Evolutionary conservation across 1,284 basidiomycete genomes (phyloP), one percentile per base, ranked within the genome.

Genomic region (Boletus mariae): DNA sequence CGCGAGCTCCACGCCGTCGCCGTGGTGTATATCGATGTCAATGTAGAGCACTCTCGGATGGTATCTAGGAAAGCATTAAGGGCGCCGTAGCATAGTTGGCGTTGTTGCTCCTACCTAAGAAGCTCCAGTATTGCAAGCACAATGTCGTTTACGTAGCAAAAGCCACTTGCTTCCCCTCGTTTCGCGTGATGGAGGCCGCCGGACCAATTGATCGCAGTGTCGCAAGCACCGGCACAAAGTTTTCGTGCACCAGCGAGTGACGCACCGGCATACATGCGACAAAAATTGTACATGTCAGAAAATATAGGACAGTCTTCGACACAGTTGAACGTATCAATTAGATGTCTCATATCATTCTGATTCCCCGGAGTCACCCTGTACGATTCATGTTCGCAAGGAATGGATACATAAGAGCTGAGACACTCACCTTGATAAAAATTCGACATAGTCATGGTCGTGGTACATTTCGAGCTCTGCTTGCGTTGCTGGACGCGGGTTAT

Each of bases 121-220:
- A 98, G 77, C 63, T 98, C 94, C n/a, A 97, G 75, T 50, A 98
- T 96, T 0, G 85, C 92, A 5, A 98, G 76, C 1, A 98, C 95
- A 43, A 96, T 95, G 68, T 98, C 94, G 66, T 98, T 98, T 34
- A 97, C 83, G 68, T 97, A 98, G 73, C 94, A 98, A 68, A 98
- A 98, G 1, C 94, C 95, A 62, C 92, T 95, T 9, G 94, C 94
- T 74, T 97, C 94, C 0, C 91, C 90, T 63, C 94, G 89, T 75
- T 98, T 97, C 5, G 94, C 94, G 65, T 98, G 94, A 72, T 98
- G 94, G 35, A 98, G 77, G 0, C 94, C 94, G 1, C 94, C 95
- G 40, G 93, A 94, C 95, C 95, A 98, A 66, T 97, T 98, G 63
- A 98, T 93, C 0, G 92, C 94, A 51, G 98, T 98, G 70, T 99